Base-by-base conservation (phyloP, 768 basidiomycete species). In the Leccinellum albellum region DNA sequence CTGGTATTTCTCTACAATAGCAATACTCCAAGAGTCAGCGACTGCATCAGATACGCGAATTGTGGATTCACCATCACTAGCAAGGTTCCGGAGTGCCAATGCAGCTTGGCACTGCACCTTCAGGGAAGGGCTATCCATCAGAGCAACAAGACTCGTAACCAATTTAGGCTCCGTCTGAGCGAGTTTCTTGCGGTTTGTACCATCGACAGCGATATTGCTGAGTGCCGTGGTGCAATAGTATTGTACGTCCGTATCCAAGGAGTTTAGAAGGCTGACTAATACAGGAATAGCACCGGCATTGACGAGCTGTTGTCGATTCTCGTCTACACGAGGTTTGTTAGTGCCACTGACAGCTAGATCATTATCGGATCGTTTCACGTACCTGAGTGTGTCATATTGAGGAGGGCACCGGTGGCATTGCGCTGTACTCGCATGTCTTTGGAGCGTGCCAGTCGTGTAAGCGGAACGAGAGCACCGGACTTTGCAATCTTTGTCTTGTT, bases 401-500 rank as follows among this genome's bases (percentile, higher is more conserved):
- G 80, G 56, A 99, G 77, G 40, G 97, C 97, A 8, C 97, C 97
- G 2, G 97, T 99, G 12, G 97, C 97, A 69, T 99, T 99, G 59
- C 97, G 83, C 73, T 99, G 97, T 4, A 99, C 97, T 12, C 97
- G 85, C 96, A 99, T 98, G 72, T 99, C 97, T 76, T 98, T 98
- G 23, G 94, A 97, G 61, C 93, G 87, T 31, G 97, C 97, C 44
- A 99, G 82, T 50, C 97, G 84, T 45, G 97, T 98, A 35, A 99
- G 84, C 23, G 97, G 97, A 21, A 97, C 93, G 54, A 99, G 80
- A n/a, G 97, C 97, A 47, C 97, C 97, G 10, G 94, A 97, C 81
- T 98, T 98, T 40, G 97, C 97, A 55, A 99, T 99, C 82, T 96
- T 97, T 51, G 94, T 97, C 82, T 99, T 99, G 82, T 99, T 99